phyloP scores from a whole-genome alignment of 1,284 basidiomycete genomes.

The Melampsora abietis-canadensis region DNA sequence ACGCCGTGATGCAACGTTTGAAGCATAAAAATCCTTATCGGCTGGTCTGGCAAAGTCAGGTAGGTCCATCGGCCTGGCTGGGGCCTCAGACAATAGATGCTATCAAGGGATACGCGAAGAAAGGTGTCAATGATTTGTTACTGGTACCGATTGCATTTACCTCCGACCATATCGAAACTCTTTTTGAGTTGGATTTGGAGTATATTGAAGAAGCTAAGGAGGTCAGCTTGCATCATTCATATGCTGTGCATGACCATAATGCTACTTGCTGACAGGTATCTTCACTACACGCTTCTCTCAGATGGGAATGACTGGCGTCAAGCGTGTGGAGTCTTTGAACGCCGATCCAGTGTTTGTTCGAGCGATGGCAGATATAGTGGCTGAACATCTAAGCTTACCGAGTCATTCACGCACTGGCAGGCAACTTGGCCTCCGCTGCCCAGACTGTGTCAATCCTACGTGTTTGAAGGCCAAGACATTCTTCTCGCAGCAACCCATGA shows the following conservation, averaged over 20 bases:
- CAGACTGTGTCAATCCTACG: slow-evolving; percentile 82
- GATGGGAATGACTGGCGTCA: slow-evolving; percentile 79
- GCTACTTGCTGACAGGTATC: slow-evolving; percentile 6
- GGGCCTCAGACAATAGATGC: slow-evolving; percentile 92
- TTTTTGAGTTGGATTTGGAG: slow-evolving; percentile 94
- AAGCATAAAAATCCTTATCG: slow-evolving; percentile 78
- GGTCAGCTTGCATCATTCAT: slow-evolving; percentile 58
- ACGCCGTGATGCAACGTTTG: slow-evolving; percentile 80
- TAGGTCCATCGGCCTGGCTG: slow-evolving; percentile 97
- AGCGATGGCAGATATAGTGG: slow-evolving; percentile 88
- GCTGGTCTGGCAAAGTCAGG: slow-evolving; percentile 96
- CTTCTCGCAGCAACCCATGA: slow-evolving; percentile 58
- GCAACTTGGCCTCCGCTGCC: slow-evolving; percentile 85
- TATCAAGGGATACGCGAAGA: slow-evolving; percentile 83
- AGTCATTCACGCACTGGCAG: slow-evolving; percentile 59
- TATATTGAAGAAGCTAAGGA: slow-evolving; percentile 85
- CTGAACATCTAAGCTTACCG: slow-evolving; percentile 65
- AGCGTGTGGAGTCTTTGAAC: slow-evolving; percentile 92
- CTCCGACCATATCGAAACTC: slow-evolving; percentile 96
- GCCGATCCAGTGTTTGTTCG: slow-evolving; percentile 95
- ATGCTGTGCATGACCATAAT: slow-evolving; percentile 36
- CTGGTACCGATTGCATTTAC: slow-evolving; percentile 97
- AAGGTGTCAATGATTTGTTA: slow-evolving; percentile 80
- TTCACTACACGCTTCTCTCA: slow-evolving; percentile 53
- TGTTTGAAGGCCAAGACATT: slow-evolving; percentile 84